A percentile compares a stretch with the other conserved stretches of the same genome.
phyloP scores from a whole-genome alignment of 768 basidiomycete species.

The Suillus decipiens region DNA sequence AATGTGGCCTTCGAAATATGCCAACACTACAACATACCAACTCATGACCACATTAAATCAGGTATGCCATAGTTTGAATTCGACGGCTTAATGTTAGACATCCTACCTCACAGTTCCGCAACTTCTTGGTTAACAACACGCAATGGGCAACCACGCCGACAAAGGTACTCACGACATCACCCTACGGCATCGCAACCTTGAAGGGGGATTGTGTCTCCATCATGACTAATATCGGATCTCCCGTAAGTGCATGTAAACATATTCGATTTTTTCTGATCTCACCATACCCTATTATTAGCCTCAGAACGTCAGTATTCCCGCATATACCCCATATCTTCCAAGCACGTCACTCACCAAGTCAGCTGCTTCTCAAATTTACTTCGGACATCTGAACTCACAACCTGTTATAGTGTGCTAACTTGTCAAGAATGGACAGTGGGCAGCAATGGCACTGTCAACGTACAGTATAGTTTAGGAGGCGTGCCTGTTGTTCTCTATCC shows the following conservation, averaged over 20 bases:
- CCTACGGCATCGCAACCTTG: conserved; percentile 59
- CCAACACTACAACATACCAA: conserved; percentile 57
- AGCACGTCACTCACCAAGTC: conserved; percentile 59
- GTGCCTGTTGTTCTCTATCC: conserved; percentile 58
- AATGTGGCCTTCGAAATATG: conserved; percentile 69
- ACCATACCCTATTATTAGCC: conserved; percentile 41
- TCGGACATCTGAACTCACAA: conserved; percentile 7
- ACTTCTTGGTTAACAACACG: conserved; percentile 54
- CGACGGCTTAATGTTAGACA: neutral
- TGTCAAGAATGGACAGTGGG: conserved; percentile 72
- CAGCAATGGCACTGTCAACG: conserved; percentile 59
- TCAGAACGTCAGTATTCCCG: conserved; percentile 55
- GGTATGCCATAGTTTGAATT: conserved; percentile 32
- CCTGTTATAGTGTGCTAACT: conserved; percentile 52
- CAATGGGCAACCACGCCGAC: conserved; percentile 54
- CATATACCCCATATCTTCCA: conserved; percentile 53
- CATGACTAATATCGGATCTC: conserved; percentile 73
- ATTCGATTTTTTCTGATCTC: conserved; percentile 4
- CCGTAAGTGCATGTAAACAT: conserved; percentile 41
- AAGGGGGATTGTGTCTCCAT: conserved; percentile 65
- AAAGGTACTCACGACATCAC: conserved; percentile 51
- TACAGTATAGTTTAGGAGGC: conserved; percentile 67
- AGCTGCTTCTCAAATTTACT: conserved; percentile 23
- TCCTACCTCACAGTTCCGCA: conserved; percentile 50
- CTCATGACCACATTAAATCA: conserved; percentile 62